A percentile compares a stretch with the other conserved stretches of the same genome.
Evolutionary conservation across 148 eudicot species (phyloP).

Genomic region (Rhododendron griersonianum): DNA sequence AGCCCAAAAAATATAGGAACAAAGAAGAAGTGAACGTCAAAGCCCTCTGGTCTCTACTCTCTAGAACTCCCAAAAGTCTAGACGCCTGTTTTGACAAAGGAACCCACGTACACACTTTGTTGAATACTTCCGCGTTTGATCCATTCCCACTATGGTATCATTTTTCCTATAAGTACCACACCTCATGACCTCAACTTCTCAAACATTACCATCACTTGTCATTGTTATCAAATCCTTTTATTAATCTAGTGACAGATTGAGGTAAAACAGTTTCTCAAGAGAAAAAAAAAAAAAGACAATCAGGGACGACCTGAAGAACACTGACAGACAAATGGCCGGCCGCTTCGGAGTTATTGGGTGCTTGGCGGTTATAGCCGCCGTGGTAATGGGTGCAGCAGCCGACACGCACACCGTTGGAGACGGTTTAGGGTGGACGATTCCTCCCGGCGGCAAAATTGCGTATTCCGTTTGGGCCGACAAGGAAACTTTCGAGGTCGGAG

Average conservation of each 20-base stretch:
- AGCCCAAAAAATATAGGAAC: neutral
- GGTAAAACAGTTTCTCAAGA: too few species aligned
- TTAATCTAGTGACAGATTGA: neutral
- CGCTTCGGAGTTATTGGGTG: neutral
- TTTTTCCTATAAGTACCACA: neutral
- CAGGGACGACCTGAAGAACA: slow-evolving; percentile 2
- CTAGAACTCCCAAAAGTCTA: neutral
- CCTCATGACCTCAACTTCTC: neutral
- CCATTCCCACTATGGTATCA: neutral
- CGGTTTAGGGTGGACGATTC: neutral
- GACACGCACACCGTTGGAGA: neutral
- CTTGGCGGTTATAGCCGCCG: neutral
- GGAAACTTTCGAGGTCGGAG: neutral
- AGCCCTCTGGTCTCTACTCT: neutral
- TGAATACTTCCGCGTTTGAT: neutral
- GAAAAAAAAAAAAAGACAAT: neutral
- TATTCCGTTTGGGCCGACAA: neutral
- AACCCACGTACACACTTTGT: neutral
- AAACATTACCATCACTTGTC: neutral
- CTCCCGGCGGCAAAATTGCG: neutral
- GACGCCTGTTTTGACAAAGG: neutral
- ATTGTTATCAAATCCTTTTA: neutral
- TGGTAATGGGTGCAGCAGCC: neutral
- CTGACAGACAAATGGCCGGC: neutral
- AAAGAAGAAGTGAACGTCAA: neutral